These are phyloP conservation scores for Solanum hybrid DNA, from an alignment of 305 asterid genomes.

Conservation along the genomic window DNA sequence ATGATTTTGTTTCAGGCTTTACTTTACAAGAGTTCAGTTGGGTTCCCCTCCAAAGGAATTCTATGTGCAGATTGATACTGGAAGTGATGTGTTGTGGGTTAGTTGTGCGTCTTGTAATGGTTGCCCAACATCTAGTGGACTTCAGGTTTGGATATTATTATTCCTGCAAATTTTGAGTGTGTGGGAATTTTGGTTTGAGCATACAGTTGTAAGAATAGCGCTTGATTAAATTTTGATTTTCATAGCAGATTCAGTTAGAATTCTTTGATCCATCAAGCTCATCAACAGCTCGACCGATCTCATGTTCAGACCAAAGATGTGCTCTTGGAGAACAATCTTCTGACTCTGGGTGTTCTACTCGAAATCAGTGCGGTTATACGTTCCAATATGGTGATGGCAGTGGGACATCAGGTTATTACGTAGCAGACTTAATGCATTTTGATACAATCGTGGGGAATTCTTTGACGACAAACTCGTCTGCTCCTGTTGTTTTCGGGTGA, in stretches of 20 bases:
- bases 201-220: not conserved
- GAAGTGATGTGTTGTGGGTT: constrained; percentile 97
- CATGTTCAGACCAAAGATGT: constrained; percentile 85
- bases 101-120: constrained; percentile 76
- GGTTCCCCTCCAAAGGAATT: constrained; percentile 91
- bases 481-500: constrained; percentile 83
- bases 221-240: not conserved
- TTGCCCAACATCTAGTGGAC: constrained; percentile 91
- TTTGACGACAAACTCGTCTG: constrained; percentile 56
- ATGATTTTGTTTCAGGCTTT: constrained; percentile 45
- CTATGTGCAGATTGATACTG: constrained; percentile 94
- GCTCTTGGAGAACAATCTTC: constrained; percentile 53
- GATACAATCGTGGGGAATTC: constrained; percentile 55
- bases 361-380: constrained; percentile 69
- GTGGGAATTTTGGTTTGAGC: not conserved
- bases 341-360: constrained; percentile 58
- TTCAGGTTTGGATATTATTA: constrained; percentile 46
- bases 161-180: not conserved
- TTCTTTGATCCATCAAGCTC: constrained; percentile 78
- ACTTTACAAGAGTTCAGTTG: constrained; percentile 69
- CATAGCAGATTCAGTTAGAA: constrained; percentile 66
- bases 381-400: constrained; percentile 97
- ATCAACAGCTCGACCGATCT: constrained; percentile 43
- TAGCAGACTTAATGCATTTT: constrained; percentile 64
- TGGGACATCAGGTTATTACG: constrained; percentile 85